Evolutionary conservation across 192 early-diverging fungal species (phyloP).

Genomic region (Coemansia sp.): DNA sequence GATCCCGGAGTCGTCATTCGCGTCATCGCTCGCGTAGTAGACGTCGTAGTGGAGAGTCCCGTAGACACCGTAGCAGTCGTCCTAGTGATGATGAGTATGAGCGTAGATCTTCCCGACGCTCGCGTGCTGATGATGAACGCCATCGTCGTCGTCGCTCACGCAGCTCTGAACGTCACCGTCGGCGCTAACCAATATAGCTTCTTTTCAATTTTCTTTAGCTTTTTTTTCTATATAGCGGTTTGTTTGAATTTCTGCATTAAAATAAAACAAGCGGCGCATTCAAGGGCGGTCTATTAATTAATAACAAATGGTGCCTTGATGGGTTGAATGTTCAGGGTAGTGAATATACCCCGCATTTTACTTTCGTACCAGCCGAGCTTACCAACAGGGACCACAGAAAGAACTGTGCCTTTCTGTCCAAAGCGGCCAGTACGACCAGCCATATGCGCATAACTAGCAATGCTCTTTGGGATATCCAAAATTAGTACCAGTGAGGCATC

Average conservation of each 20-base stretch:
- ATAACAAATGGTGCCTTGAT: constrained; percentile 13
- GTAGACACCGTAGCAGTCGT: not conserved
- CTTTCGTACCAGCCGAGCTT: constrained; percentile 31
- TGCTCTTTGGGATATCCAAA: constrained; percentile 68
- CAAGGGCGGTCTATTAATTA: not conserved
- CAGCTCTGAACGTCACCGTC: constrained; percentile 20
- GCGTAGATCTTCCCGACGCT: not conserved
- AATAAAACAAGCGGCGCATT: too few relatives aligned
- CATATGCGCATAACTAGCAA: constrained; percentile 81
- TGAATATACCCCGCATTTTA: constrained; percentile 47
- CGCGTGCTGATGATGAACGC: constrained; percentile 11
- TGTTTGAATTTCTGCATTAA: too few relatives aligned
- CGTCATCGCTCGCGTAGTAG: not conserved
- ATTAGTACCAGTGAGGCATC: constrained; percentile 79
- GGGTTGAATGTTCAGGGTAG: constrained; percentile 11
- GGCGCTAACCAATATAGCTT: constrained; percentile 6
- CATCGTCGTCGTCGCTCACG: constrained; percentile 17
- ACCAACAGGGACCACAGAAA: constrained; percentile 44
- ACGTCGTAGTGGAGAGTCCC: not conserved
- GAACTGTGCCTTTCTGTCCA: constrained; percentile 50
- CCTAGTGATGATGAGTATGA: constrained; percentile 15
- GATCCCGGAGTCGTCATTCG: not conserved
- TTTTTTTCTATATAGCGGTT: not conserved
- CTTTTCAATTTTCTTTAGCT: not conserved
- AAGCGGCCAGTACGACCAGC: constrained; percentile 82